Base-by-base conservation (phyloP, 805 yeast species). In the Saturnispora besseyi region DNA sequence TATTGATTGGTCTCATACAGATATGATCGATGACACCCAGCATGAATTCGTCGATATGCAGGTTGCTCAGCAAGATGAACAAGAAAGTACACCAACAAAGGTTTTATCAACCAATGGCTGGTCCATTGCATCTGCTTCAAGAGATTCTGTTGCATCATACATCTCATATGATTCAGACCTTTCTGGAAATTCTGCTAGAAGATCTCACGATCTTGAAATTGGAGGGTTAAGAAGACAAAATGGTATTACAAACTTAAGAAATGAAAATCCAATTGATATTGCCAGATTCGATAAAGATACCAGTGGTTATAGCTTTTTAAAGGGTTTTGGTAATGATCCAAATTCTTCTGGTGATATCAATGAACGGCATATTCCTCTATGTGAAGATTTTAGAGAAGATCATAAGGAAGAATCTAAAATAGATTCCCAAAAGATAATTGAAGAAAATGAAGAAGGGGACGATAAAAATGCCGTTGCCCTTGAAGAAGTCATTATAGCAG, bases 141-240 rank as follows among this genome's bases (percentile, higher is more conserved):
- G 30, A 28, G 41, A 24, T 18, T 44, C 46, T 9, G 22, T 13
- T 12, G 37, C 30, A 26, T 81, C 85, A 1, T 80, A 79, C 56
- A 55, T 79, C 44, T 77, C 83, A 37, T 81, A 81, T 53, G 84
- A 81, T 59, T 79, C 85, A 0, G 76, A 74, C 1, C 65, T 75
- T 41, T 77, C 83, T 5, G 48, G 51, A 3, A 48, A 46, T 8
- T 50, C 53, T 2, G 44, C 45, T 9, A 33, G 30, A 29, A 34
- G 7, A 51, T 62, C 15, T 54, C 31, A 5, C 55, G 62, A 21
- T 53, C 31, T 4, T 57, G 30, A 48, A 8, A 53, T 53, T 2
- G 48, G 46, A 18, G 26, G 34, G n/a, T 66, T 75, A 54, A 66
- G 61, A 50, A 81, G 81, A 62, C 81, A 80, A 59, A 63, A 63